phyloP scores from a whole-genome alignment of 306 rosid genomes.

The Prunus salicina region DNA sequence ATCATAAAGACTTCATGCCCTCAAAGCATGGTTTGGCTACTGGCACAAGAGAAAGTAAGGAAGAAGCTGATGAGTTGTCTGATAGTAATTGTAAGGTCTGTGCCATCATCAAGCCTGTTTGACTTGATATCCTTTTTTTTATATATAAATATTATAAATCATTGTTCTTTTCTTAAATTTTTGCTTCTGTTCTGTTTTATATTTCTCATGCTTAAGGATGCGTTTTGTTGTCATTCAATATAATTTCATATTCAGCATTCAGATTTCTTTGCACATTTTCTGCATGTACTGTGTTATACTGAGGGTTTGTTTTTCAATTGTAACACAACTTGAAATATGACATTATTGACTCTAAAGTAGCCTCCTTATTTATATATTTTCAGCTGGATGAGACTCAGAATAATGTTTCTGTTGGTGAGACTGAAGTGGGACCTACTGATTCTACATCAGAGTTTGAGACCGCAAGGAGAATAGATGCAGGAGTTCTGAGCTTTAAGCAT shows the following conservation, averaged over 20 bases:
- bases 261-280: background rate
- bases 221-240: background rate
- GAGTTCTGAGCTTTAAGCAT: conserved; percentile 55
- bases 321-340: conserved; percentile 1
- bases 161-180: background rate
- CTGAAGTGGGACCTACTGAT: conserved; percentile 25
- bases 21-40: conserved; percentile 26
- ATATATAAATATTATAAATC: too few relatives aligned
- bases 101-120: background rate
- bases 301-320: background rate
- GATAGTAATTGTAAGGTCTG: conserved; percentile 50
- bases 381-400: conserved; percentile 39
- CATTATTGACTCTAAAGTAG: background rate
- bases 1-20: conserved; percentile 19
- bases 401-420: conserved; percentile 28
- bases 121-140: background rate
- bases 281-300: background rate
- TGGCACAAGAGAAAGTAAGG: conserved; percentile 33
- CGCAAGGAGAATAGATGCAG: conserved; percentile 78
- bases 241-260: background rate
- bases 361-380: conserved; percentile 14
- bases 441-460: conserved; percentile 40
- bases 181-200: background rate
- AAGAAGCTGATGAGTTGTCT: conserved; percentile 39
- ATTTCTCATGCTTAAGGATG: background rate